Conservation (phyloP, 306 rosid genomes). For the Rosa rugosa region DNA sequence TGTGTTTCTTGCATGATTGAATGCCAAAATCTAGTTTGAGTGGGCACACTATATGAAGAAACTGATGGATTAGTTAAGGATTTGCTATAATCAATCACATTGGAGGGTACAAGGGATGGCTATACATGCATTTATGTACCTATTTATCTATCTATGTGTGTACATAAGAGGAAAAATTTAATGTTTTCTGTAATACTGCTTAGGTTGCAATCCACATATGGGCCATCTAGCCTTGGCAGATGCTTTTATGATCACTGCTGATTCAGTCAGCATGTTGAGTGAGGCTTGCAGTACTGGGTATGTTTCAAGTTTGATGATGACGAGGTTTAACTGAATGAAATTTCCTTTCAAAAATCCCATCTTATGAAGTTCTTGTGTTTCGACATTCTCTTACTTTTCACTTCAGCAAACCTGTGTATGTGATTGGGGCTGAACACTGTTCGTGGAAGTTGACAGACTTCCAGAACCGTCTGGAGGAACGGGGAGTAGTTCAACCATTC, state of each 20-base stretch:
- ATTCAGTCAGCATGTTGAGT: conserved; percentile 93
- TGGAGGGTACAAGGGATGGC: too few species aligned
- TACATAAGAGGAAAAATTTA: background rate
- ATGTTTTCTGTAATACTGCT: conserved; percentile 7
- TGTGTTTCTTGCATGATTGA: too few species aligned
- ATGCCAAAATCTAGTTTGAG: too few species aligned
- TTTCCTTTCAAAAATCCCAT: background rate
- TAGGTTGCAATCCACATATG: conserved; percentile 81
- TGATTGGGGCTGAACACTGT: conserved; percentile 72
- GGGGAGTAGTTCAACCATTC: conserved; percentile 67
- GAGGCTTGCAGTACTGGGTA: conserved; percentile 97
- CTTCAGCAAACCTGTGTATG: conserved; percentile 85
- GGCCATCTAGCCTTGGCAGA: conserved; percentile 88
- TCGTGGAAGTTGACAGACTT: conserved; percentile 91
- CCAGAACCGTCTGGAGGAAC: conserved; percentile 62
- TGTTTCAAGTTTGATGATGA: conserved; percentile 34
- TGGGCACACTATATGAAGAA: too few species aligned
- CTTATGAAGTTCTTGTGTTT: conserved; percentile 20
- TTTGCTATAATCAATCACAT: too few species aligned
- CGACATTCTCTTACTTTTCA: conserved; percentile 10
- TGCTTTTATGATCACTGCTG: conserved; percentile 91
- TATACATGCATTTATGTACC: background rate
- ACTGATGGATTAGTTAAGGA: too few species aligned
- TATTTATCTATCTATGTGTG: background rate
- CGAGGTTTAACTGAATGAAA: background rate